Evolutionary conservation across 1,284 basidiomycete species (phyloP), one percentile per base, ranked within the genome.

Genomic region (Ustilago bromivora): DNA sequence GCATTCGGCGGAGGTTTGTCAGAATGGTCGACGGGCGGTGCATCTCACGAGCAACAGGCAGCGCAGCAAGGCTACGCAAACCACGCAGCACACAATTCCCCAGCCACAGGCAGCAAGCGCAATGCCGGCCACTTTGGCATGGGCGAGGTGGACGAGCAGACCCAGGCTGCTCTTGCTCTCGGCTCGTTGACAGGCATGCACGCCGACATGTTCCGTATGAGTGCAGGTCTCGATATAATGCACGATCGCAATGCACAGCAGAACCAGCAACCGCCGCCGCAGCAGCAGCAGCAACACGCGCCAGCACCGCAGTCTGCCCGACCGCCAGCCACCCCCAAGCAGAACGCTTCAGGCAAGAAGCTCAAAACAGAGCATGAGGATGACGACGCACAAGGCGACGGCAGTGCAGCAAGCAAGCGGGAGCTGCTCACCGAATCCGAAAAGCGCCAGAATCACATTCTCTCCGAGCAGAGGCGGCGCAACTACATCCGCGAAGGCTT

Each of bases 401-500:
- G 36, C 38, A 55, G 53, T 6, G 67, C 65, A 31, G 64, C 54
- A 19, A 69, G 66, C 61, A 76, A 73, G 53, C 54, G 78, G 0
- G 80, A 84, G 54, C 68, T 82, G 31, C 79, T 84, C 10, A 79
- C 81, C 32, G 79, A 82, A 43, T 70, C 73, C 6, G 82, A 84
- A 58, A 84, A 84, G 66, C 65, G 82, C n/a, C 77, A 80, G 59
- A 82, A 84, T 47, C 82, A 84, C 63, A 84, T 84, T 43, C 66
- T 84, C 1, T 82, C 80, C 7, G 84, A 86, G 57, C 84, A 86
- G 68, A 70, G 83, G 46, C 68, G 84, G 13, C 65, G 84, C 9
- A 86, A 84, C 63, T 80, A 83, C 69, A 84, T 84, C 49, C 80
- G 84, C 9, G 82, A 85, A 64, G 81, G 80, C 17, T 85, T 86